These are phyloP conservation scores for Suillus lakei DNA, from an alignment of 768 basidiomycete genomes.

Conservation along the genomic window DNA sequence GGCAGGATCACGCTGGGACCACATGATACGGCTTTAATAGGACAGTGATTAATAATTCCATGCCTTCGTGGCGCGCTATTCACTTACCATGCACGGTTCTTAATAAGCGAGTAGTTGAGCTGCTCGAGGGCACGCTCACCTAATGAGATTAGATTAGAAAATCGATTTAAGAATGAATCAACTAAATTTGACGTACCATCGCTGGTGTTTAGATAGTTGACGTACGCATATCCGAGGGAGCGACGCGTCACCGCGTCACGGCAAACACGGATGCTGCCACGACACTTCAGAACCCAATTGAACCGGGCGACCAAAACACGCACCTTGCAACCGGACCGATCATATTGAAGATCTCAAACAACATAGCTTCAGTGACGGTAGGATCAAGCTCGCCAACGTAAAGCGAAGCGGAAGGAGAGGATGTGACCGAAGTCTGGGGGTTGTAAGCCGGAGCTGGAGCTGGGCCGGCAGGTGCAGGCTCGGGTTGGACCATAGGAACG, in stretches of 20 bases:
- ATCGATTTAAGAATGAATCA: neutral
- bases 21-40: constrained; percentile 92
- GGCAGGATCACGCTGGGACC: constrained; percentile 99
- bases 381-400: constrained; percentile 99
- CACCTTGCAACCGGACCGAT: constrained; percentile 98
- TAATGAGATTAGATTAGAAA: constrained; percentile 33
- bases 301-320: constrained; percentile 30
- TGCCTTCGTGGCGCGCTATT: neutral
- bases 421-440: constrained; percentile 52
- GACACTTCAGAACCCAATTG: neutral
- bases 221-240: constrained; percentile 99
- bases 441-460: constrained; percentile 59
- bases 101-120: constrained; percentile 99
- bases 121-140: constrained; percentile 98
- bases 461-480: constrained; percentile 50
- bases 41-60: constrained; percentile 11
- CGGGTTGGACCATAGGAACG: constrained; percentile 54
- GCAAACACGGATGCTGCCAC: constrained; percentile 92
- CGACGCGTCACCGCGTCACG: constrained; percentile 99
- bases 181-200: constrained; percentile 67
- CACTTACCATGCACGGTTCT: constrained; percentile 90
- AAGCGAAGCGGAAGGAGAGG: constrained; percentile 88
- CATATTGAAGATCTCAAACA: constrained; percentile 99
- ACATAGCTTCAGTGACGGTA: constrained; percentile 98
- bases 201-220: constrained; percentile 94